Base-by-base conservation (phyloP, 176 grass and related monocot species). In the Alloteropsis semialata region DNA sequence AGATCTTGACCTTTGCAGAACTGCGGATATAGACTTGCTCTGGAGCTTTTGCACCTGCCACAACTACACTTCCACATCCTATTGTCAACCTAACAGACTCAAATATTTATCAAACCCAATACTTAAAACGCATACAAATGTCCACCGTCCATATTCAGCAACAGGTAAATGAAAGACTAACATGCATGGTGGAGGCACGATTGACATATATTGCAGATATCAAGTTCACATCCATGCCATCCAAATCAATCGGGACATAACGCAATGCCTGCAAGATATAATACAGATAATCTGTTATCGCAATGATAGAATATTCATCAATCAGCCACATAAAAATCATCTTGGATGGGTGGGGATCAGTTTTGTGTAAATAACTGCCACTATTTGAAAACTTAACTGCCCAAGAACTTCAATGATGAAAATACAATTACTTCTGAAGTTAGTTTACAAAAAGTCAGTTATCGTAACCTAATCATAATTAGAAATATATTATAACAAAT, bases 141-240 rank as follows among this genome's bases (percentile, higher is more conserved):
- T 32, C 56, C 41, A 74, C 5, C 39, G 25, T 33, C 25, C 29
- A 87, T n/a, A 73, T 43, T 50, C n/a, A 69, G 24, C 59, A 81
- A 49, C 49, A 81, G 22, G 66, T 33, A 72, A 68, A 85, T 33
- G 0, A 69, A 84, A 85, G 53, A 87, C 84, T 93, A 67, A 93
- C 96, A 88, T 98, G 90, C 86, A 98, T 91, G 73, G 96, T 78
- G 61, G 89, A 94, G 86, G 96, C 96, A 59, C 96, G 84, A 44
- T 98, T 98, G 65, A 90, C 68, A 80, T 98, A 98, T 49, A 95
- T 49, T 76, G 90, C 86, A 54, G 88, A 80, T 65, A 88, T 55
- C 88, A 95, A 82, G 21, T 79, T 88, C 66, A 58, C 83, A 64
- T 93, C 89, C 50, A 81, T 93, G 19, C 75, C 82, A 79, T 81